Percentiles rank a stretch among this genome's conserved stretches.
These are phyloP conservation scores for Pseudogymnoascus sp. DNA, from an alignment of 2,329 filamentous ascomycete genomes.

Conservation along the genomic window DNA sequence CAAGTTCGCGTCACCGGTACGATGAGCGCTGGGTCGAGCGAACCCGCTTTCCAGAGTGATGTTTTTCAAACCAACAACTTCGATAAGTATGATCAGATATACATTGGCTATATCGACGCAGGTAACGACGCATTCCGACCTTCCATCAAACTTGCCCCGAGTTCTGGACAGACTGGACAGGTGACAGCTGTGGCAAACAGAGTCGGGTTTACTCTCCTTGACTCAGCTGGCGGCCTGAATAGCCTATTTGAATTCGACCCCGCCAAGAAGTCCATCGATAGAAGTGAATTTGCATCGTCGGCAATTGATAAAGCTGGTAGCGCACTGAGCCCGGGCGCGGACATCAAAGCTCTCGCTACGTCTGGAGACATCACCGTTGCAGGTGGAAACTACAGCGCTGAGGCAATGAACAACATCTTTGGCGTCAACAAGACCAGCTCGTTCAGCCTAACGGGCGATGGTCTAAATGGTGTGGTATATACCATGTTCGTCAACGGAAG, in stretches of 20 bases:
- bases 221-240: conserved; percentile 73
- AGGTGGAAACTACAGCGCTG: conserved; percentile 74
- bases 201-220: conserved; percentile 67
- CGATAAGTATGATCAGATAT: conserved; percentile 94
- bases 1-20: conserved; percentile 72
- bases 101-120: conserved; percentile 75
- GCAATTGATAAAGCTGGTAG: conserved; percentile 69
- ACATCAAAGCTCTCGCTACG: conserved; percentile 60
- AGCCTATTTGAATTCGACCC: conserved; percentile 87
- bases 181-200: conserved; percentile 84
- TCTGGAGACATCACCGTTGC: conserved; percentile 61
- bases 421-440: conserved; percentile 58
- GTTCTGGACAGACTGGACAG: conserved; percentile 50
- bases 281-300: conserved; percentile 59
- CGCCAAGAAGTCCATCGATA: conserved; percentile 46
- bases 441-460: conserved; percentile 56
- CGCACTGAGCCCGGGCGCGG: conserved; percentile 58
- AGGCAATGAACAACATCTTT: conserved; percentile 66
- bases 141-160: conserved; percentile 67
- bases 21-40: conserved; percentile 46
- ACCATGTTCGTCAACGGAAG: conserved; percentile 59
- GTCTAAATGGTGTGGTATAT: conserved; percentile 72
- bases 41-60: conserved; percentile 45
- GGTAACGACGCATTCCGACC: conserved; percentile 67
- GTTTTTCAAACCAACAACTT: conserved; percentile 89